Evolutionary conservation across 2,329 filamentous ascomycete genomes (phyloP).

Genomic region (Sclerotinia subarctica): DNA sequence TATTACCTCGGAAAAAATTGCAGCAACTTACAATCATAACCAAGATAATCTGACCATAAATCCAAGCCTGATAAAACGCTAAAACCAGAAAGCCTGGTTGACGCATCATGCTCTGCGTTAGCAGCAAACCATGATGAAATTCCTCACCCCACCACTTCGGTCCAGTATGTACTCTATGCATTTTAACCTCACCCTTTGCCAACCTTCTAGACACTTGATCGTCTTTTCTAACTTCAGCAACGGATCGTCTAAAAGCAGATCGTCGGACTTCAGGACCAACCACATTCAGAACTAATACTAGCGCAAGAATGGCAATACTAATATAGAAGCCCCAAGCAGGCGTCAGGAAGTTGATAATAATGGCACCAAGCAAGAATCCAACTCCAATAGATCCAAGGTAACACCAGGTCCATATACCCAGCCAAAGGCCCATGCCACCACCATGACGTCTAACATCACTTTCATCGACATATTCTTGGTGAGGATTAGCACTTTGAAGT

Average conservation of each 20-base stretch:
- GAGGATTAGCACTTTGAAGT: slow-evolving; percentile 67
- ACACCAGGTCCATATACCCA: slow-evolving; percentile 75
- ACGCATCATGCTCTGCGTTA: slow-evolving; percentile 67
- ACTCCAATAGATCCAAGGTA: slow-evolving; percentile 68
- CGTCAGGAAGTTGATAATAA: slow-evolving; percentile 60
- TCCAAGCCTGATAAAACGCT: slow-evolving; percentile 72
- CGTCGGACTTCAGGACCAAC: slow-evolving; percentile 69
- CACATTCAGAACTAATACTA: slow-evolving; percentile 66
- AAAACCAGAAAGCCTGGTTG: slow-evolving; percentile 73
- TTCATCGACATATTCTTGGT: slow-evolving; percentile 66
- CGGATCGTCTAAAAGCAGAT: slow-evolving; percentile 64
- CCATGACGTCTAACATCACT: slow-evolving; percentile 71
- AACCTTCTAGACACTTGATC: slow-evolving; percentile 55
- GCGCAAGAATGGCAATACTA: slow-evolving; percentile 63
- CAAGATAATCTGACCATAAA: slow-evolving; percentile 72
- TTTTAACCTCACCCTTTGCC: slow-evolving; percentile 70
- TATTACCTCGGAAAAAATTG: slow-evolving; percentile 15
- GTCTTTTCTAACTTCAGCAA: slow-evolving; percentile 59
- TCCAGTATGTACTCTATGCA: slow-evolving; percentile 69
- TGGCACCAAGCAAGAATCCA: slow-evolving; percentile 69
- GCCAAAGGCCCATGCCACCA: slow-evolving; percentile 76
- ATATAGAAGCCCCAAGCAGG: slow-evolving; percentile 76
- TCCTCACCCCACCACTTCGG: slow-evolving; percentile 77
- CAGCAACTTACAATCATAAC: slow-evolving; percentile 59
- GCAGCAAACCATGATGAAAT: slow-evolving; percentile 64